Conservation (phyloP, 495 filamentous ascomycete genomes). For the Peziza echinospora region DNA sequence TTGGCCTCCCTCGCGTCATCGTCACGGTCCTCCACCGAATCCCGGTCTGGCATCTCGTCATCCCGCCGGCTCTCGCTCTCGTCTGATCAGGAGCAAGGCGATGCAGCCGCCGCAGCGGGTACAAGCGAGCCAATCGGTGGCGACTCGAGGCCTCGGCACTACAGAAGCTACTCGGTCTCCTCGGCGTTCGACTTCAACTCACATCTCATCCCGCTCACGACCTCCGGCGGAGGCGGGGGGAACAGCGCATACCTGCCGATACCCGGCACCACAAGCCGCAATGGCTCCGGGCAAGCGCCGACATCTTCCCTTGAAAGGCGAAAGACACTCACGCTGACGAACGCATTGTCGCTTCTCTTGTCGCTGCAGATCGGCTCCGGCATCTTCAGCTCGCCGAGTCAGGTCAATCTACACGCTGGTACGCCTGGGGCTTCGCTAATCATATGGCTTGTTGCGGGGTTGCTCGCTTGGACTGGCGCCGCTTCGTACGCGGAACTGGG, state of each 20-base stretch:
- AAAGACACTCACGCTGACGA: slow-evolving; percentile 85
- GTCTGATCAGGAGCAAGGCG: no score
- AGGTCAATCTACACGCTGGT: slow-evolving; percentile 81
- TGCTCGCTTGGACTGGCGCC: slow-evolving; percentile 89
- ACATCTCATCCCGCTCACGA: slow-evolving; percentile 81
- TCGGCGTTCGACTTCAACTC: slow-evolving; percentile 86
- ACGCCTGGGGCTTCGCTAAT: slow-evolving; percentile 80
- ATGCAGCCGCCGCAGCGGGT: slow-evolving; percentile 29
- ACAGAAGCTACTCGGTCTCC: slow-evolving; percentile 66
- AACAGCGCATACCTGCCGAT: slow-evolving; percentile 53
- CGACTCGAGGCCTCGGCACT: slow-evolving; percentile 27
- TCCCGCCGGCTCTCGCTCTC: slow-evolving; percentile 79
- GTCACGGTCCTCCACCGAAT: slow-evolving; percentile 43
- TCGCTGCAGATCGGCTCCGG: slow-evolving; percentile 93
- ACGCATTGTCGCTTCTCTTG: slow-evolving; percentile 74
- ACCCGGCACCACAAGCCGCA: slow-evolving; percentile 25
- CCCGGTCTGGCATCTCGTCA: slow-evolving; percentile 65
- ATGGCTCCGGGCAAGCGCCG: slow-evolving; percentile 24
- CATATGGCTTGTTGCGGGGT: slow-evolving; percentile 72
- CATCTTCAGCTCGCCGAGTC: slow-evolving; percentile 85
- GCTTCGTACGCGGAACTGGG: slow-evolving; percentile 92
- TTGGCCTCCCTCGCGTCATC: slow-evolving; percentile 85
- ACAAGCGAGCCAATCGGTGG: no score
- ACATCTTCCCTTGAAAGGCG: slow-evolving; percentile 55
- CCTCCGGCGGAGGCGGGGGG: slow-evolving; percentile 49